Evolutionary conservation across 1,284 basidiomycete species (phyloP), one percentile per base, ranked within the genome.

Genomic region (Trichosporon inkin): DNA sequence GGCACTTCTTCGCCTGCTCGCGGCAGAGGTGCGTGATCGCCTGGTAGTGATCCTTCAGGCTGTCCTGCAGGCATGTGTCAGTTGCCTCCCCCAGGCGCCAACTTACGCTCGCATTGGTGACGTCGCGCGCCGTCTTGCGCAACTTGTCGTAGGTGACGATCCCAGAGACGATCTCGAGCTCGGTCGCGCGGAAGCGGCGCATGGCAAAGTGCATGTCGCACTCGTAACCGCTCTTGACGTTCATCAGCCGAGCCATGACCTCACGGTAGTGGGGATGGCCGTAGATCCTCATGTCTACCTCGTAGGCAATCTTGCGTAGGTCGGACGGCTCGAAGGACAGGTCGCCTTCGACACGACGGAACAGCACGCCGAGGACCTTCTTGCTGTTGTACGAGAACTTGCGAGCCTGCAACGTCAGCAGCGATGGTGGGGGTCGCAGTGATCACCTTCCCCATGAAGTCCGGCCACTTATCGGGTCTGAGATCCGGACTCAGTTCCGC

Each of bases 361-460:
- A 79, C 3, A 78, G 60, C 37, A 67, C 54, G 7, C 77, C 77
- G 1, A 79, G 65, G 34, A 79, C 69, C 52, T 72, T 71, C 6
- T 57, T 32, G 57, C 68, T 77, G 17, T 54, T 51, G 59, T 71
- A 77, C 0, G 60, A 65, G 28, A 59, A 62, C 51, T 64, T 65
- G 20, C 62, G 66, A 28, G 65, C 66, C 70, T 71, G 4, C 32
- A 20, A 1, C 2, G 24, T 35, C 28, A 55, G 53, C 53, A 20
- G 13, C 24, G 56, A 38, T n/a, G 6, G 37, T 24, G 19, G 8
- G 10, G 28, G 16, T 14, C n/a, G 24, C 28, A 10, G 8, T 3
- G 36, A 67, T 19, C 13, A 73, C 73, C 65, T 74, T 75, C 60
- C 74, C 77, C 76, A 78, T 78, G 66, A 78, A 79, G 52, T 77